Percentiles rank a stretch among this genome's conserved stretches.
These are phyloP conservation scores for Gossypium schwendimanii DNA, from an alignment of 441 rosid genomes.

Conservation along the genomic window DNA sequence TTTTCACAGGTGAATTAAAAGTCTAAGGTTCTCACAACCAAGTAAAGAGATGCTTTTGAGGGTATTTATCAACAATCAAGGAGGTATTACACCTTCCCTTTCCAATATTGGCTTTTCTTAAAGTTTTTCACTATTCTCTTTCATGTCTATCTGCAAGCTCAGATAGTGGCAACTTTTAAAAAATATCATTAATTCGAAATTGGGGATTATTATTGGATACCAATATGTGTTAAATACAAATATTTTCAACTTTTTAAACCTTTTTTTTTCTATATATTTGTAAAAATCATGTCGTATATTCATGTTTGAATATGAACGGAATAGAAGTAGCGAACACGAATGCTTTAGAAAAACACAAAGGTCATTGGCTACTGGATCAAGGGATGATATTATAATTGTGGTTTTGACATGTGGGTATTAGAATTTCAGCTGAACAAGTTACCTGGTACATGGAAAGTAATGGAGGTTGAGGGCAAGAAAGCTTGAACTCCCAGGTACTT, in stretches of 20 bases:
- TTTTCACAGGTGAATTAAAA: slow-evolving; percentile 21
- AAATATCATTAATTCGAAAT: neutral
- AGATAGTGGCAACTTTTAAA: neutral
- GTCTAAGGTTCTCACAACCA: slow-evolving; percentile 34
- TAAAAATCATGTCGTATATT: neutral
- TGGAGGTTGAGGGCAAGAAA: slow-evolving; percentile 21
- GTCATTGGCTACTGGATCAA: slow-evolving; percentile 22
- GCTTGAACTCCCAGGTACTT: slow-evolving; percentile 32
- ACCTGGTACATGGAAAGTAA: slow-evolving; percentile 35
- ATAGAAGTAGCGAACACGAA: neutral
- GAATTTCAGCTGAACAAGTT: slow-evolving; percentile 65
- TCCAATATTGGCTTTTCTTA: neutral
- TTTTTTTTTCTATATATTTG: neutral
- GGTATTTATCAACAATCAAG: slow-evolving; percentile 14
- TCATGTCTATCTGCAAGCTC: neutral
- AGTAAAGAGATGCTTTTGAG: slow-evolving; percentile 34
- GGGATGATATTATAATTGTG: slow-evolving; percentile 16
- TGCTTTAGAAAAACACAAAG: neutral
- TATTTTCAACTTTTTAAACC: neutral
- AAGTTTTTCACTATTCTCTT: neutral
- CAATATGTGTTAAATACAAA: neutral
- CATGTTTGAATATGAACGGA: neutral
- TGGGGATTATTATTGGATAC: neutral
- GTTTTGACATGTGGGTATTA: slow-evolving; percentile 53
- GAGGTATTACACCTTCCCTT: slow-evolving; percentile 11